phyloP scores from a whole-genome alignment of 495 filamentous ascomycete species.

The Aspergillus mulundensis region DNA sequence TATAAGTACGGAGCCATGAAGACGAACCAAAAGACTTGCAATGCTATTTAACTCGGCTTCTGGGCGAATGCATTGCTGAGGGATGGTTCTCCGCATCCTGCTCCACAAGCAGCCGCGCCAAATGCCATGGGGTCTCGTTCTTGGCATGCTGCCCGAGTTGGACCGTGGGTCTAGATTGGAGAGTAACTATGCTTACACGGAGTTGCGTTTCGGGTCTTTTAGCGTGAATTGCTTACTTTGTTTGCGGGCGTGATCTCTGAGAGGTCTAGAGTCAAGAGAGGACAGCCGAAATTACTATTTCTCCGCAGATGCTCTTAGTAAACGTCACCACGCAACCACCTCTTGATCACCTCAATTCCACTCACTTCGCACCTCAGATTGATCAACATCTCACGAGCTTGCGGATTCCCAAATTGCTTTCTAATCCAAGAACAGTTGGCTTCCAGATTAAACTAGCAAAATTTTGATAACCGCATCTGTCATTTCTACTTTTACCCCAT shows the following conservation, averaged over 20 bases:
- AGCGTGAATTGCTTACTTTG: slow-evolving; percentile 1
- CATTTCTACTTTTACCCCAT: not conserved
- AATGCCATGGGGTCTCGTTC: slow-evolving; percentile 2
- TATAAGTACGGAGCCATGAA: not conserved
- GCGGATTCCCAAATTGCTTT: not conserved
- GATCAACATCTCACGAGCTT: not conserved
- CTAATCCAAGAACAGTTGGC: not conserved
- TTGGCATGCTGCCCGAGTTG: slow-evolving; percentile 23
- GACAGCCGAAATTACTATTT: slow-evolving; percentile 20
- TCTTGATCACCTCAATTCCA: slow-evolving; percentile 15
- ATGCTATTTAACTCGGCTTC: not conserved
- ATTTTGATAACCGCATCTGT: not conserved
- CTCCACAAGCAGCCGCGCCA: slow-evolving; percentile 17
- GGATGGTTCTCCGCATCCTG: slow-evolving; percentile 16
- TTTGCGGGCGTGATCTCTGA: slow-evolving; percentile 1
- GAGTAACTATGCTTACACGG: slow-evolving; percentile 7
- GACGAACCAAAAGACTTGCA: not conserved
- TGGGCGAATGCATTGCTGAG: no score
- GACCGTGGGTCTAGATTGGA: slow-evolving; percentile 11
- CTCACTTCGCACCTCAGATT: slow-evolving; percentile 9
- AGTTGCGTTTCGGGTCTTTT: slow-evolving; percentile 15
- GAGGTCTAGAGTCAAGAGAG: not conserved
- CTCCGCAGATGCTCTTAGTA: slow-evolving; percentile 25
- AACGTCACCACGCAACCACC: slow-evolving; percentile 42
- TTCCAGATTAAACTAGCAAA: not conserved